Percentiles rank a stretch among this genome's conserved stretches.
phyloP scores from a whole-genome alignment of 179 eudicot genomes.

The Spinacia oleracea region DNA sequence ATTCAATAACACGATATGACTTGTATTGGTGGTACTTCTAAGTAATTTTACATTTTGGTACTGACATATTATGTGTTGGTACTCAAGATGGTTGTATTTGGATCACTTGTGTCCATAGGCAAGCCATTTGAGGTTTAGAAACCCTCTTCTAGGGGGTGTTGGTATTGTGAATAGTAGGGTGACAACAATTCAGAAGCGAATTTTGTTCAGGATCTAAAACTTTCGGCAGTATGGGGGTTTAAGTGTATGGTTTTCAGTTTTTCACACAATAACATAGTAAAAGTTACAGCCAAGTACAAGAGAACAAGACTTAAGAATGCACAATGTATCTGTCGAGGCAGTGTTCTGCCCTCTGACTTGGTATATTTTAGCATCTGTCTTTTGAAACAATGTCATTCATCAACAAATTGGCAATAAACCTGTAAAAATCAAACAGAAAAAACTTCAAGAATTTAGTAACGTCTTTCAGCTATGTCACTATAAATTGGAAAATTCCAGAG shows the following conservation, averaged over 20 bases:
- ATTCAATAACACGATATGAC: too few species aligned
- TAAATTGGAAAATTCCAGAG: too few species aligned
- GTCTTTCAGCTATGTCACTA: not conserved
- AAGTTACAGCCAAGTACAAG: not conserved
- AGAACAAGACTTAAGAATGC: not conserved
- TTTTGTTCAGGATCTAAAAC: not conserved
- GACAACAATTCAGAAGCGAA: not conserved
- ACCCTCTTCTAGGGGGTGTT: not conserved
- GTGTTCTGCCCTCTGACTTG: slow-evolving; percentile 1
- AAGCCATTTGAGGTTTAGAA: too few species aligned
- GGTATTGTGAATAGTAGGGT: not conserved
- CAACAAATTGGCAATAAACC: not conserved
- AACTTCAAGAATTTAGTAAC: not conserved
- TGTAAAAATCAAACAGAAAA: not conserved
- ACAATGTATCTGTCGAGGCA: not conserved
- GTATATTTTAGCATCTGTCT: not conserved
- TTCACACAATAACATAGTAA: not conserved
- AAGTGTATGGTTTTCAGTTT: too few species aligned
- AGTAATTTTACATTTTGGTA: too few species aligned
- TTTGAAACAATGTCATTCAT: not conserved
- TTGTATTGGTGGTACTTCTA: too few species aligned
- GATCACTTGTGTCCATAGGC: too few species aligned
- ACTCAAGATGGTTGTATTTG: too few species aligned
- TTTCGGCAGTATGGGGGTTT: not conserved
- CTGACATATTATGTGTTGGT: too few species aligned